Conservation (phyloP, 345 rosid species). For the Eutrema japonicum region DNA sequence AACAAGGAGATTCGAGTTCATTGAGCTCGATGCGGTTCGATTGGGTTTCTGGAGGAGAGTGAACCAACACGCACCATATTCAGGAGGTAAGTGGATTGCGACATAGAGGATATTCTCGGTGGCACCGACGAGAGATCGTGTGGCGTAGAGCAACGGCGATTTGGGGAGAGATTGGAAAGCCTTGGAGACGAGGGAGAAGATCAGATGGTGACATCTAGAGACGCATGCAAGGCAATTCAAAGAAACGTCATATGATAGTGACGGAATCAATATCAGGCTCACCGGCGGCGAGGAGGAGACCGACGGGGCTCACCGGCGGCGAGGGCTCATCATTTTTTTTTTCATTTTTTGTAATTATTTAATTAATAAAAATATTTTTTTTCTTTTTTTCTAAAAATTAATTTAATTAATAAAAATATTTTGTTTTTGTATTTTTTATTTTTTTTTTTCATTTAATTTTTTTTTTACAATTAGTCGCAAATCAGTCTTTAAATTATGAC, state of each 20-base stretch:
- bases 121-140: conserved; percentile 58
- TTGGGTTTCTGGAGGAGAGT: conserved; percentile 45
- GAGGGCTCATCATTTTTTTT: too few relatives aligned
- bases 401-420: too few relatives aligned
- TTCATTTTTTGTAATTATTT: too few relatives aligned
- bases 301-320: too few relatives aligned
- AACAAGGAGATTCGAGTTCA: conserved; percentile 41
- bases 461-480: too few relatives aligned
- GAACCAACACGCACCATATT: conserved; percentile 54
- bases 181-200: conserved; percentile 70
- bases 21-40: background rate
- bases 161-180: conserved; percentile 57
- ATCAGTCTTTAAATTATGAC: too few relatives aligned
- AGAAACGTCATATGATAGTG: conserved; percentile 65
- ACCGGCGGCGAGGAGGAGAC: too few relatives aligned
- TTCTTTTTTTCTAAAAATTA: too few relatives aligned
- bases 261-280: conserved; percentile 11
- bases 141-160: conserved; percentile 63
- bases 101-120: conserved; percentile 65
- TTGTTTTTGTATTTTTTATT: too few relatives aligned
- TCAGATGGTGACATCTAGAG: conserved; percentile 63
- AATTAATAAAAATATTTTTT: too few relatives aligned
- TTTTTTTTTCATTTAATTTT: too few relatives aligned
- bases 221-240: conserved; percentile 68
- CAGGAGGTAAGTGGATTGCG: conserved; percentile 57